A percentile compares a stretch with the other conserved stretches of the same genome.
phyloP scores from a whole-genome alignment of 2,329 filamentous ascomycete species.

The Talaromyces sp. region DNA sequence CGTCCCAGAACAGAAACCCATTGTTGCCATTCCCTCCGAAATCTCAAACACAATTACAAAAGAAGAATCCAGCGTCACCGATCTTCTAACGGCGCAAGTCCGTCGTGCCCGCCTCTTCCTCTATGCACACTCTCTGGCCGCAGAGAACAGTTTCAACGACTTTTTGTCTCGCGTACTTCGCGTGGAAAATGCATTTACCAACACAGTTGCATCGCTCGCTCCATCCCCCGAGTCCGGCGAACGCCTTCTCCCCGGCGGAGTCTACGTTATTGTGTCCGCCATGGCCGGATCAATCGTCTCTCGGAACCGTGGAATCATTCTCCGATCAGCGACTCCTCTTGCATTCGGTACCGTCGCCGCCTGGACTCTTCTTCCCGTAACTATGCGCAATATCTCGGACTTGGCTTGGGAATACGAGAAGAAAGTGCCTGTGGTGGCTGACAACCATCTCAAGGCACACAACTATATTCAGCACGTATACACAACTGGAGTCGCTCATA shows the following conservation, averaged over 20 bases:
- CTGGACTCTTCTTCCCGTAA: conserved; percentile 81
- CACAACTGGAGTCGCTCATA: conserved; percentile 72
- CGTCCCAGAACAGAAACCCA: conserved; percentile 27
- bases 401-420: conserved; percentile 92
- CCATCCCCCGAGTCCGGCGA: conserved; percentile 83
- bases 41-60: conserved; percentile 25
- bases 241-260: conserved; percentile 79
- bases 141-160: conserved; percentile 80
- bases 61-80: conserved; percentile 72
- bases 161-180: conserved; percentile 76
- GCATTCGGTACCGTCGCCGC: conserved; percentile 79
- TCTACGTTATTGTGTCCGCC: conserved; percentile 89
- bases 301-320: conserved; percentile 79
- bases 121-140: conserved; percentile 69
- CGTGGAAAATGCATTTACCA: conserved; percentile 86
- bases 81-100: conserved; percentile 81
- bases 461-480: conserved; percentile 68
- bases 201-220: conserved; percentile 82
- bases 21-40: conserved; percentile 21
- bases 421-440: conserved; percentile 76
- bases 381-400: conserved; percentile 83
- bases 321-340: conserved; percentile 74
- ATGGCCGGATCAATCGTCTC: conserved; percentile 94
- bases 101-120: conserved; percentile 76
- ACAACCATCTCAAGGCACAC: conserved; percentile 72